phyloP scores from a whole-genome alignment of 1,139 yeast species.

The Eremothecium coryli region DNA sequence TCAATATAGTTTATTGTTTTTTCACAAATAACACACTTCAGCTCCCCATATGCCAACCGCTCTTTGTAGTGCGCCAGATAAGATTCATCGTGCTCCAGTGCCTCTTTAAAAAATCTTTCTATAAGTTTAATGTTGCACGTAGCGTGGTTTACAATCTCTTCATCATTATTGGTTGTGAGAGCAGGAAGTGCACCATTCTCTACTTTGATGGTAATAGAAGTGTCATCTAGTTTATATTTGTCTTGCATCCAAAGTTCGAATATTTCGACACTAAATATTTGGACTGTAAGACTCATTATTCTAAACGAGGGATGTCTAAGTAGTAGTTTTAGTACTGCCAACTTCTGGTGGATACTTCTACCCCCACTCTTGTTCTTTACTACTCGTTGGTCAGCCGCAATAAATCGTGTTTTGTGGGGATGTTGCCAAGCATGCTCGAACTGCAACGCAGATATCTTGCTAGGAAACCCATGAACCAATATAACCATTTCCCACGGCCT shows the following conservation, averaged over 20 bases:
- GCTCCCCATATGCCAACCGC: slow-evolving; percentile 21
- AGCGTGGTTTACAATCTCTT: slow-evolving; percentile 18
- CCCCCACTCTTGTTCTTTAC: slow-evolving; percentile 32
- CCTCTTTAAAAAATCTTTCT: slow-evolving; percentile 17
- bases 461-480: slow-evolving; percentile 62
- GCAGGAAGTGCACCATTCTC: slow-evolving; percentile 5
- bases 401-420: slow-evolving; percentile 54
- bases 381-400: slow-evolving; percentile 31
- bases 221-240: slow-evolving; percentile 14
- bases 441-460: slow-evolving; percentile 61
- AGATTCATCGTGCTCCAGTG: slow-evolving; percentile 11
- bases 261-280: slow-evolving; percentile 32
- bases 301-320: slow-evolving; percentile 36
- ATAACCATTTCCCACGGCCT: slow-evolving; percentile 69
- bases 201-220: slow-evolving; percentile 5
- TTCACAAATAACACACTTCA: slow-evolving; percentile 31
- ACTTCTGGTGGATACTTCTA: slow-evolving; percentile 38
- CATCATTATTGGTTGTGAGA: slow-evolving; percentile 12
- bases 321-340: slow-evolving; percentile 45
- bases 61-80: slow-evolving; percentile 21
- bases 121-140: slow-evolving; percentile 20
- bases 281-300: slow-evolving; percentile 36
- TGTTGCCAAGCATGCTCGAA: slow-evolving; percentile 75
- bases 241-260: slow-evolving; percentile 26
- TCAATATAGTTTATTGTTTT: slow-evolving; percentile 32